phyloP scores from a whole-genome alignment of 352 stramenopile genomes.

The Phytophthora pisi region DNA sequence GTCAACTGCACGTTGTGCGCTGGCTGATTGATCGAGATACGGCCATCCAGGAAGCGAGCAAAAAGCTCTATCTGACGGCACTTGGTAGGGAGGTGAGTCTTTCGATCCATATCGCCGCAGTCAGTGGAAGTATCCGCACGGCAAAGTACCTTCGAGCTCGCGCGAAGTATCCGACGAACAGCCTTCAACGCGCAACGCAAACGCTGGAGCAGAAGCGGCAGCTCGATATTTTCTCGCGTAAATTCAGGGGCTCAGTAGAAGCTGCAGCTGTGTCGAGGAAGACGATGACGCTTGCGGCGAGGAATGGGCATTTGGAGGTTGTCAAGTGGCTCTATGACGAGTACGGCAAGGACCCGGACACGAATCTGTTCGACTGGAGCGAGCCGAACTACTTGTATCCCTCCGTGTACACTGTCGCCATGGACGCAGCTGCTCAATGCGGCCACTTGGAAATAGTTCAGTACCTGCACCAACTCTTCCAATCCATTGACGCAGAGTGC shows the following conservation, averaged over 20 bases:
- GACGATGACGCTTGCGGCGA: background rate
- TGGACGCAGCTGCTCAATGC: background rate
- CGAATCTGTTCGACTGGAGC: background rate
- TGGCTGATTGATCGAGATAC: background rate
- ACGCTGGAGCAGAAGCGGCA: background rate
- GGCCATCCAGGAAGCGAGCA: too few relatives aligned
- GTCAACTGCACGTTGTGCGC: background rate
- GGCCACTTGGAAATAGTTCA: background rate
- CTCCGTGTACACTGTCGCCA: background rate
- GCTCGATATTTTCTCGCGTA: background rate
- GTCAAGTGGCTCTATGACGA: background rate
- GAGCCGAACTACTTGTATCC: background rate
- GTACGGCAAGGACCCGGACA: background rate
- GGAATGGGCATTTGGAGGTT: background rate
- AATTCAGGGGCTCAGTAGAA: background rate
- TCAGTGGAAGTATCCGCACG: background rate
- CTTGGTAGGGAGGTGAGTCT: background rate
- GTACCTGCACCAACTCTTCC: background rate
- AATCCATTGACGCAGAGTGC: background rate
- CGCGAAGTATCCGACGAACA: background rate
- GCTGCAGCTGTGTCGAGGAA: background rate
- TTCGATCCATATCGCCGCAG: background rate
- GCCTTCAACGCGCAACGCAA: background rate
- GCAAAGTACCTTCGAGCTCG: background rate
- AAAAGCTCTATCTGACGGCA: background rate